phyloP scores from a whole-genome alignment of 2,329 filamentous ascomycete genomes.

The Cladosporium sp. region DNA sequence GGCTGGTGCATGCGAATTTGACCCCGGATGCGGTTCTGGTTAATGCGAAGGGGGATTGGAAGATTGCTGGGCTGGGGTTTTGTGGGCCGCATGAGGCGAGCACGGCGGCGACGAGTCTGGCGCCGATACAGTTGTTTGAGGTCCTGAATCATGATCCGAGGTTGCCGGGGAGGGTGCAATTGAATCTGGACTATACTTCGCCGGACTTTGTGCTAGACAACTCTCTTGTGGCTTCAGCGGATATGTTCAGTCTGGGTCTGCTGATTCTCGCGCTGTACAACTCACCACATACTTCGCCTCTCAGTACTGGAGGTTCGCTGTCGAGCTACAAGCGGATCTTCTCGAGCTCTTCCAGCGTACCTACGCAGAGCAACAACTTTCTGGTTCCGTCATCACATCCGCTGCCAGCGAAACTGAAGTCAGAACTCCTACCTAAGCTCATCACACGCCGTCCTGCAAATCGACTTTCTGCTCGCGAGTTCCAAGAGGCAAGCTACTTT shows the following conservation, averaged over 20 bases:
- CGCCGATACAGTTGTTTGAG: conserved; percentile 75
- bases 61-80: conserved; percentile 90
- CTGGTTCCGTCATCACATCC: conserved; percentile 61
- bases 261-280: conserved; percentile 89
- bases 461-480: conserved; percentile 79
- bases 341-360: conserved; percentile 68
- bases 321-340: conserved; percentile 83
- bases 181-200: conserved; percentile 88
- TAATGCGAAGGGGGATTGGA: conserved; percentile 98
- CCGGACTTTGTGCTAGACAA: conserved; percentile 92
- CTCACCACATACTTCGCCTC: conserved; percentile 80
- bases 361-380: conserved; percentile 76
- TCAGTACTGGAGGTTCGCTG: conserved; percentile 73
- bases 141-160: conserved; percentile 78
- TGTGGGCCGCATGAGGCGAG: conserved; percentile 73
- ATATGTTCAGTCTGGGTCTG: conserved; percentile 90
- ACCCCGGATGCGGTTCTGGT: conserved; percentile 90
- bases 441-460: conserved; percentile 84
- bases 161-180: conserved; percentile 73
- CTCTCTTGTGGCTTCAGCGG: conserved; percentile 74
- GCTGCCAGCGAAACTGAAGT: conserved; percentile 70
- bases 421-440: conserved; percentile 71
- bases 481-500: conserved; percentile 93
- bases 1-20: conserved; percentile 86
- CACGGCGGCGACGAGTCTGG: conserved; percentile 59